Conservation (phyloP, 2,329 filamentous ascomycete species). For the Trichoderma sp. region DNA sequence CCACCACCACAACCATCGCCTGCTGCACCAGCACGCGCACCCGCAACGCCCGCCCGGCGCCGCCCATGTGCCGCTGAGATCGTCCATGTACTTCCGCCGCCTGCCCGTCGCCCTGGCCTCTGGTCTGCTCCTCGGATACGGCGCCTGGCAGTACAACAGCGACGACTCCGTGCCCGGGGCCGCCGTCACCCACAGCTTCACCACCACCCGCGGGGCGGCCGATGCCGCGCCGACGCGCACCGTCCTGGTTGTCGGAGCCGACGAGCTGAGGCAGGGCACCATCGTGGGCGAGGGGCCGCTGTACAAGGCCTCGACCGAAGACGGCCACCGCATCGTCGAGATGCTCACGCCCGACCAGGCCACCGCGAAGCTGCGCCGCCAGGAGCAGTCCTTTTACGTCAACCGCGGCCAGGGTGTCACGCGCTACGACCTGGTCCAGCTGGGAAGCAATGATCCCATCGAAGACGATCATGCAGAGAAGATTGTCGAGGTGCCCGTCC, state of each 20-base stretch:
- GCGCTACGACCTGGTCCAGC: constrained; percentile 90
- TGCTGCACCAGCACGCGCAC: too few species aligned
- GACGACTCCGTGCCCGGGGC: constrained; percentile 39
- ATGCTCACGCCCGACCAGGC: constrained; percentile 97
- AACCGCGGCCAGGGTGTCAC: constrained; percentile 88
- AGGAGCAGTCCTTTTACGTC: constrained; percentile 89
- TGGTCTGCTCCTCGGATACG: constrained; percentile 69
- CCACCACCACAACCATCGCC: constrained; percentile 30
- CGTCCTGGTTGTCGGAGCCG: constrained; percentile 85
- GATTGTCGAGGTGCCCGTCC: constrained; percentile 84
- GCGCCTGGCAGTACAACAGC: constrained; percentile 72
- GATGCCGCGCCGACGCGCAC: constrained; percentile 58
- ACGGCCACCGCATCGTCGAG: constrained; percentile 83
- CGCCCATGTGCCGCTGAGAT: constrained; percentile 58
- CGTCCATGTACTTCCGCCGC: constrained; percentile 75
- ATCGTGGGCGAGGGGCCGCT: constrained; percentile 84
- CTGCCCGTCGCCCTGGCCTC: constrained; percentile 68
- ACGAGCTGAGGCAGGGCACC: constrained; percentile 85
- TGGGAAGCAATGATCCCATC: constrained; percentile 95
- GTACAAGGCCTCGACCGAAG: constrained; percentile 83
- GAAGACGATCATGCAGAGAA: constrained; percentile 98
- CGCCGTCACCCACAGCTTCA: constrained; percentile 47
- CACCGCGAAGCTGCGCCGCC: constrained; percentile 82
- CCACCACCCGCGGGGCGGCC: constrained; percentile 41
- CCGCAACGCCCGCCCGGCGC: constrained; percentile 37